A percentile compares a stretch with the other conserved stretches of the same genome.
These are phyloP conservation scores for Blastomyces parvus DNA, from an alignment of 2,329 filamentous ascomycete species.

Conservation along the genomic window DNA sequence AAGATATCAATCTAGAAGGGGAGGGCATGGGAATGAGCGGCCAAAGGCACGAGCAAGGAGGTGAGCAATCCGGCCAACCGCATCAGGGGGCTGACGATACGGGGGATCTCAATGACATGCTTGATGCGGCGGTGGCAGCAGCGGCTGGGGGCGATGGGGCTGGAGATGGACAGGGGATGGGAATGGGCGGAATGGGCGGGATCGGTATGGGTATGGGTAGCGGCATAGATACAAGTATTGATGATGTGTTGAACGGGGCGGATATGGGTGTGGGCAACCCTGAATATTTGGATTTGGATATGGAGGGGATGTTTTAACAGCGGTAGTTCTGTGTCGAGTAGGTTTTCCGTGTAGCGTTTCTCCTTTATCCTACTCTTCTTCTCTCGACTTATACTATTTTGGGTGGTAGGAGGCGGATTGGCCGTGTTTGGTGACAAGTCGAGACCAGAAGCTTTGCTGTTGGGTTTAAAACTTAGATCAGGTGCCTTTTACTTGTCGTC, in stretches of 20 bases:
- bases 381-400: not conserved
- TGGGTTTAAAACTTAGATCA: not conserved
- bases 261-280: constrained; percentile 36
- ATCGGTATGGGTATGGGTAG: constrained; percentile 23
- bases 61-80: constrained; percentile 4
- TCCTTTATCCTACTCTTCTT: too few relatives aligned
- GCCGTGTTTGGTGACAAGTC: not conserved
- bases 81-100: constrained; percentile 19
- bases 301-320: constrained; percentile 36
- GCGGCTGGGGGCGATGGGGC: constrained; percentile 26
- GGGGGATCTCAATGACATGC: constrained; percentile 32
- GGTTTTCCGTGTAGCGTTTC: too few relatives aligned
- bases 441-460: not conserved
- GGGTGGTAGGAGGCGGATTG: not conserved
- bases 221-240: constrained; percentile 25
- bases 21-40: constrained; percentile 22
- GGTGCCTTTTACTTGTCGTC: too few relatives aligned
- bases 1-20: constrained; percentile 33
- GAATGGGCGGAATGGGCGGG: constrained; percentile 15
- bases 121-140: constrained; percentile 31
- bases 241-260: constrained; percentile 36
- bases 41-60: constrained; percentile 8
- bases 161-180: constrained; percentile 6
- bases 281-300: constrained; percentile 37
- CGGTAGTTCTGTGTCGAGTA: not conserved